Percentiles rank a stretch among this genome's conserved stretches.
Conservation (phyloP, 2,329 filamentous ascomycete genomes). For the Ascochyta viciae-villosae region DNA sequence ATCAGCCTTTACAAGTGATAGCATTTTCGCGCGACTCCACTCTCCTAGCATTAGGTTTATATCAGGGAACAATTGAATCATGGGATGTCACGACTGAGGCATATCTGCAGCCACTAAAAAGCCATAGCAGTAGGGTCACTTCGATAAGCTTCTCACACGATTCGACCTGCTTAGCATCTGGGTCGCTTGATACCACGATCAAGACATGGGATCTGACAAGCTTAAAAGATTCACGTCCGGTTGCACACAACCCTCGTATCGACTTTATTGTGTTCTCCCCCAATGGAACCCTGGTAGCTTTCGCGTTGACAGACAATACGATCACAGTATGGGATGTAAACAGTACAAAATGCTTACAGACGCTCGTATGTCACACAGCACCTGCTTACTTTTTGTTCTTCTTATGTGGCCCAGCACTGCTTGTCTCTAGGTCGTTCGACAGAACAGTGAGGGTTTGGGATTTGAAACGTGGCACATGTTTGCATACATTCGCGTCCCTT, state of each 20-base stretch:
- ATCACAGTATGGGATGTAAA: conserved; percentile 19
- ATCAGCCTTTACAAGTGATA: too few species aligned
- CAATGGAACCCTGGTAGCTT: too few species aligned
- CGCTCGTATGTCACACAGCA: conserved; percentile 10
- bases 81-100: conserved; percentile 27
- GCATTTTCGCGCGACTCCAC: conserved; percentile 21
- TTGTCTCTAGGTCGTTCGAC: not conserved
- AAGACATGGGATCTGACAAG: conserved; percentile 6
- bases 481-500: too few species aligned
- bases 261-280: too few species aligned
- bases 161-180: conserved; percentile 2
- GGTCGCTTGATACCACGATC: not conserved
- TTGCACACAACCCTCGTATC: too few species aligned
- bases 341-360: conserved; percentile 22
- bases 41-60: conserved; percentile 27
- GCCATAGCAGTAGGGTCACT: conserved; percentile 14
- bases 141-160: conserved; percentile 23
- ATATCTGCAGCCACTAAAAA: conserved; percentile 24
- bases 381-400: not conserved
- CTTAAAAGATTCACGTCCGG: too few species aligned
- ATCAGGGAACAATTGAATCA: conserved; percentile 9
- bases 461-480: not conserved
- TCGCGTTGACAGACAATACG: too few species aligned
- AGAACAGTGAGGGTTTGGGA: conserved; percentile 4
- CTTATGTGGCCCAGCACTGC: not conserved